Conservation (phyloP, 352 stramenopile genomes). For the Phytophthora melonis region DNA sequence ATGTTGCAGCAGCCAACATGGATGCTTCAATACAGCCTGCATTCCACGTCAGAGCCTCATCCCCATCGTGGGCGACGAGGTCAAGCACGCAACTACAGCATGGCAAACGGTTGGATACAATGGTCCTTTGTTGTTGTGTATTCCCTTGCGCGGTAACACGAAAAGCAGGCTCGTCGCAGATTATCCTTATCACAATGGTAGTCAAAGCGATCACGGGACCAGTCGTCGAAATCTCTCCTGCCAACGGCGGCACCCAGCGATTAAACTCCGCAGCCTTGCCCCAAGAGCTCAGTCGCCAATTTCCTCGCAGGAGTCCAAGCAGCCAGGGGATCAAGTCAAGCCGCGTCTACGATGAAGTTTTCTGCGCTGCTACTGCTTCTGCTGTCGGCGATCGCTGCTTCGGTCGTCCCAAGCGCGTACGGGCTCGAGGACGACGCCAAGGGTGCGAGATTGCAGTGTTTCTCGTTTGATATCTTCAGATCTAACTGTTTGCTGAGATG, state of each 20-base stretch:
- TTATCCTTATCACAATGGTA: background rate
- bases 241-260: constrained; percentile 1
- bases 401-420: background rate
- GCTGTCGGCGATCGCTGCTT: constrained; percentile 18
- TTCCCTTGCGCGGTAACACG: background rate
- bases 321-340: constrained; percentile 10
- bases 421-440: background rate
- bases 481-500: background rate
- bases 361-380: constrained; percentile 21
- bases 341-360: constrained; percentile 20
- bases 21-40: background rate
- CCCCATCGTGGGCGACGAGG: background rate
- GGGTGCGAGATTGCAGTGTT: constrained; percentile 5
- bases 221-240: too few species aligned
- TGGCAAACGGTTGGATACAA: background rate
- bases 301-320: constrained; percentile 1
- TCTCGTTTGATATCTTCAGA: background rate
- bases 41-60: background rate
- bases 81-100: background rate
- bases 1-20: too few species aligned
- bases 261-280: background rate
- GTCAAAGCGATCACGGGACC: background rate
- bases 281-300: constrained; percentile 28
- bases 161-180: constrained; percentile 1
- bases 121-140: background rate